Conservation (phyloP, 208 protist genomes). For the Pavlovales sp. region DNA sequence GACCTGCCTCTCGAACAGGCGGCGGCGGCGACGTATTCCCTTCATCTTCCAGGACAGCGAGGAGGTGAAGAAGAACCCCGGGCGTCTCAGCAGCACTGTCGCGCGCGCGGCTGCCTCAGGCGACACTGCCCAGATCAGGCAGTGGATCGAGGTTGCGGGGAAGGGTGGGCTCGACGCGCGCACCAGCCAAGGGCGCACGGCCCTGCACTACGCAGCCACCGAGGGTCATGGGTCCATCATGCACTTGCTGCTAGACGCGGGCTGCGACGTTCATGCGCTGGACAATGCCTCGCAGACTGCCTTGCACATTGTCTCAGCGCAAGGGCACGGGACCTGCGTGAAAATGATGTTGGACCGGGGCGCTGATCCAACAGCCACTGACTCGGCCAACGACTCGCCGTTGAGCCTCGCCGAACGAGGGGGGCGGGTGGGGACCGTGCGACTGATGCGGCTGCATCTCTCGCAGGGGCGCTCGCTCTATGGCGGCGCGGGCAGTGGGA, state of each 20-base stretch:
- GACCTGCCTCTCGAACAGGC: no score
- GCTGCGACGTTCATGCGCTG: not conserved
- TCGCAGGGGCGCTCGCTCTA: not conserved
- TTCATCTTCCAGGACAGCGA: not conserved
- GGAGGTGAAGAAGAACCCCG: not conserved
- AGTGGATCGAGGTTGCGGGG: not conserved
- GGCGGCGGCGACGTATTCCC: not conserved
- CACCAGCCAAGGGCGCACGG: not conserved
- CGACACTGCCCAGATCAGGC: not conserved
- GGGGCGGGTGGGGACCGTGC: slow-evolving; percentile 6
- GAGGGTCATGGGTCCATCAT: not conserved
- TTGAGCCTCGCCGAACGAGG: not conserved
- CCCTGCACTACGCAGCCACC: not conserved
- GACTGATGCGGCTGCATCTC: slow-evolving; percentile 16
- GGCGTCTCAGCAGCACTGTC: not conserved
- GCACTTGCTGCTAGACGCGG: not conserved
- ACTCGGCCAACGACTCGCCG: not conserved
- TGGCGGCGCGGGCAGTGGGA: no score
- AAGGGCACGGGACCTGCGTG: slow-evolving; percentile 19
- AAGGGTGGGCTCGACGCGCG: not conserved
- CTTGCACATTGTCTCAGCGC: slow-evolving; percentile 1
- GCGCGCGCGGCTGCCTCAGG: no score
- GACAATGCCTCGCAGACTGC: not conserved
- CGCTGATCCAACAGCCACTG: not conserved
- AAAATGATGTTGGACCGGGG: slow-evolving; percentile 21